Conservation (phyloP, 169 alveolate species). For the Plasmodium blacklocki region DNA sequence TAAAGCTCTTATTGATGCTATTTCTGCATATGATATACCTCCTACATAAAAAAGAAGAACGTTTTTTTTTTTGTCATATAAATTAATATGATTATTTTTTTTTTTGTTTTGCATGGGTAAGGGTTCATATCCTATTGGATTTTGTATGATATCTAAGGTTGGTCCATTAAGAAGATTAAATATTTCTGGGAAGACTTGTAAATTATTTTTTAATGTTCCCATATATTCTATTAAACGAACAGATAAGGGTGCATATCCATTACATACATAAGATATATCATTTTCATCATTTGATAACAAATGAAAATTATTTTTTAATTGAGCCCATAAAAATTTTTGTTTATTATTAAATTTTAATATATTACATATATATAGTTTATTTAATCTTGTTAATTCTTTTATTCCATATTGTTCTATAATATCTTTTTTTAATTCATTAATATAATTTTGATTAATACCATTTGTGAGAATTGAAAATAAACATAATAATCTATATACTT, state of each 20-base stretch:
- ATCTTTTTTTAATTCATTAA: slow-evolving; percentile 80
- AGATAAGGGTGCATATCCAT: slow-evolving; percentile 86
- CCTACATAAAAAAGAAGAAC: slow-evolving; percentile 82
- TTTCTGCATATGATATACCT: slow-evolving; percentile 83
- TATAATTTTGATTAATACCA: slow-evolving; percentile 76
- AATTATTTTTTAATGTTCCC: slow-evolving; percentile 38
- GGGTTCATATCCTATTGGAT: slow-evolving; percentile 51
- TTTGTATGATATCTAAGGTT: slow-evolving; percentile 46
- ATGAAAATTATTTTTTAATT: slow-evolving; percentile 79
- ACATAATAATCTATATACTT: slow-evolving; percentile 77
- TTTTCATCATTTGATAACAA: slow-evolving; percentile 79
- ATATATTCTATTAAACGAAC: slow-evolving; percentile 79
- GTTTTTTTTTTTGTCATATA: slow-evolving; percentile 2
- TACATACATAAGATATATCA: slow-evolving; percentile 81
- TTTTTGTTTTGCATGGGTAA: background rate
- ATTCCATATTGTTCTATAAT: slow-evolving; percentile 84
- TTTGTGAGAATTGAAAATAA: slow-evolving; percentile 79
- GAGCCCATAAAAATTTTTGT: slow-evolving; percentile 77
- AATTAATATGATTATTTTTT: background rate
- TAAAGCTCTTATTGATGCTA: slow-evolving; percentile 82
- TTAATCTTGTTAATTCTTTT: slow-evolving; percentile 72
- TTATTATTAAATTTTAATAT: slow-evolving; percentile 36
- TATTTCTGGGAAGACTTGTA: slow-evolving; percentile 57
- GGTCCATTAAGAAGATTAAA: slow-evolving; percentile 56
- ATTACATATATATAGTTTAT: slow-evolving; percentile 44